A percentile compares a stretch with the other conserved stretches of the same genome.
phyloP scores from a whole-genome alignment of 257 asterid species.

The Salvia splendens region DNA sequence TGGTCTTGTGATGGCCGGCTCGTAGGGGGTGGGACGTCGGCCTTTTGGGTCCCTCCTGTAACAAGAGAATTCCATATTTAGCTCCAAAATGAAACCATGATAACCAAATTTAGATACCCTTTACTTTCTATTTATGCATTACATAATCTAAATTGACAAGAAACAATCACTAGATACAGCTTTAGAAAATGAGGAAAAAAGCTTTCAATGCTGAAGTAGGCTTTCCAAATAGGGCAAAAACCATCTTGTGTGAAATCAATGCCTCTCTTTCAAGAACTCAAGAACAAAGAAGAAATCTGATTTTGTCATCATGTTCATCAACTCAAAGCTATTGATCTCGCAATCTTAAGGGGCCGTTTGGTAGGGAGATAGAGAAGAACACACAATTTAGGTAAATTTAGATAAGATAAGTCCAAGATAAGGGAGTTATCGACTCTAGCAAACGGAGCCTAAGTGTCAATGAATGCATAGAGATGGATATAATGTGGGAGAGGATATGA shows the following conservation, averaged over 20 bases:
- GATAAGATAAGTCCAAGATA: too few species aligned
- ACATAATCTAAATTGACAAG: too few species aligned
- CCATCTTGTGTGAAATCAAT: background rate
- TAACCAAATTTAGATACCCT: too few species aligned
- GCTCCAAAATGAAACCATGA: background rate
- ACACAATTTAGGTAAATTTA: background rate
- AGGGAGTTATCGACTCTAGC: too few species aligned
- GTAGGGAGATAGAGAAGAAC: background rate
- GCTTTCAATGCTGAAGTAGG: background rate
- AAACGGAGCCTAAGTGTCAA: background rate
- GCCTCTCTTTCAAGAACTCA: background rate
- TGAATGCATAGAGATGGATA: background rate
- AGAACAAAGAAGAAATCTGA: background rate
- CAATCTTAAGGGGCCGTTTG: too few species aligned
- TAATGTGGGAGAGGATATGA: background rate
- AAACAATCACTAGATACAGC: too few species aligned
- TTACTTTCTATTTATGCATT: too few species aligned
- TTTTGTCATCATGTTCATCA: background rate
- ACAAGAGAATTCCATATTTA: background rate
- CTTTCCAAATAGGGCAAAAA: background rate
- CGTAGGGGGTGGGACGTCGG: conserved; percentile 27
- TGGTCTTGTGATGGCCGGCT: conserved; percentile 10
- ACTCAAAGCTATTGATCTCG: background rate
- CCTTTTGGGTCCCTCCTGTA: conserved; percentile 32
- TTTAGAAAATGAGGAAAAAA: background rate